Percentiles rank a stretch among this genome's conserved stretches.
phyloP scores from a whole-genome alignment of 371 early-diverging fungal genomes.

The Mucor irregularis region DNA sequence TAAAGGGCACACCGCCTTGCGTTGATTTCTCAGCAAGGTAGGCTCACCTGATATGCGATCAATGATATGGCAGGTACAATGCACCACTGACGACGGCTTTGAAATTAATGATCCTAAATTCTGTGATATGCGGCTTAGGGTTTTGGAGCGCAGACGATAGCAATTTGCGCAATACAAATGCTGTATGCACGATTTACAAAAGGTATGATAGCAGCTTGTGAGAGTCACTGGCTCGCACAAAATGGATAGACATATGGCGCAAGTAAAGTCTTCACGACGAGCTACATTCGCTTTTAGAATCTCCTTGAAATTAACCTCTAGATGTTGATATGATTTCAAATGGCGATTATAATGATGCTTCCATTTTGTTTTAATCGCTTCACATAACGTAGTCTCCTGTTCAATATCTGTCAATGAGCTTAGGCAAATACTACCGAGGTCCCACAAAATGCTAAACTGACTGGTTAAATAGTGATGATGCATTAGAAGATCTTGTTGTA shows the following conservation, averaged over 20 bases:
- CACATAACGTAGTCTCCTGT: not conserved
- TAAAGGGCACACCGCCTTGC: slow-evolving; percentile 3
- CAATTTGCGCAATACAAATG: slow-evolving; percentile 13
- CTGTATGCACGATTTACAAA: slow-evolving; percentile 18
- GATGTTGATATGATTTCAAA: not conserved
- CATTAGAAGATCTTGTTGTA: slow-evolving; percentile 9
- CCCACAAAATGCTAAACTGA: slow-evolving; percentile 11
- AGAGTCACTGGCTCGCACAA: slow-evolving; percentile 14
- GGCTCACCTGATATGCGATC: not conserved
- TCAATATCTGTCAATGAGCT: not conserved
- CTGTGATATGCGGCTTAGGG: slow-evolving; percentile 5
- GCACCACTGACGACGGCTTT: slow-evolving; percentile 3
- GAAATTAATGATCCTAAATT: not conserved
- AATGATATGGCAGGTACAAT: slow-evolving; percentile 12
- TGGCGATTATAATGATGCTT: slow-evolving; percentile 1
- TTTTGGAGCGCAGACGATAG: not conserved
- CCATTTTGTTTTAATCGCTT: slow-evolving; percentile 13
- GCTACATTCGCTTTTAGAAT: not conserved
- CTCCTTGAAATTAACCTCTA: not conserved
- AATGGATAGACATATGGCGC: slow-evolving; percentile 16
- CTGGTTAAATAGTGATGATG: slow-evolving; percentile 12
- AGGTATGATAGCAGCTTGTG: slow-evolving; percentile 13
- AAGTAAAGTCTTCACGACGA: slow-evolving; percentile 7
- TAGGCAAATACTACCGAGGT: not conserved
- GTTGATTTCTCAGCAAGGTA: not conserved